A percentile compares a stretch with the other conserved stretches of the same genome.
These are phyloP conservation scores for Rhizophagus prolifer DNA, from an alignment of 192 early-diverging fungal genomes.

Conservation along the genomic window DNA sequence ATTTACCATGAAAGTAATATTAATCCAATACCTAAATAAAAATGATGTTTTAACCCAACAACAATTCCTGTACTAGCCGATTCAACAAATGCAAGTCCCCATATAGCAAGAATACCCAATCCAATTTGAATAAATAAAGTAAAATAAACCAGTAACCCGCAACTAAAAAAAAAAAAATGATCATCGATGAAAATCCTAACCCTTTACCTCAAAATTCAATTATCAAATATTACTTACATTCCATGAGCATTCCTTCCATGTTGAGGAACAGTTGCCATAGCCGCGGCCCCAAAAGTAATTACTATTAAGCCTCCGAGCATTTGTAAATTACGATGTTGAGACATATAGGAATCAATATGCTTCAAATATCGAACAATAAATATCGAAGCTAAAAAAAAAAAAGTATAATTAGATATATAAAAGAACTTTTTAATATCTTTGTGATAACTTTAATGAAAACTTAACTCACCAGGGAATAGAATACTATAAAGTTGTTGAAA, in stretches of 20 bases:
- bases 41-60: conserved; percentile 18
- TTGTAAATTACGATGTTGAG: conserved; percentile 27
- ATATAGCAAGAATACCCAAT: conserved; percentile 26
- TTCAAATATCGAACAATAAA: conserved; percentile 28
- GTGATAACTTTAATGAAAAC: background rate
- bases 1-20: conserved; percentile 22
- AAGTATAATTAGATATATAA: background rate
- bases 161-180: conserved; percentile 6
- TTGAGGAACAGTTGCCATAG: conserved; percentile 13
- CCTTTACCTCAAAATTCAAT: background rate
- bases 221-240: conserved; percentile 8
- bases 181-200: no score
- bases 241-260: background rate
- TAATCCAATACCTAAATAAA: conserved; percentile 11
- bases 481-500: background rate
- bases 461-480: conserved; percentile 21
- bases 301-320: conserved; percentile 26
- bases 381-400: conserved; percentile 7
- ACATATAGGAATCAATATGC: conserved; percentile 11
- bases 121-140: conserved; percentile 21
- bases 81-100: background rate
- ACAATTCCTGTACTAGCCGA: conserved; percentile 20
- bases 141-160: conserved; percentile 21
- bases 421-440: no score
- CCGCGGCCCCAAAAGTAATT: conserved; percentile 23